These are phyloP conservation scores for Xerophyta viscosa DNA, from an alignment of 106 monocot species.

Conservation along the genomic window DNA sequence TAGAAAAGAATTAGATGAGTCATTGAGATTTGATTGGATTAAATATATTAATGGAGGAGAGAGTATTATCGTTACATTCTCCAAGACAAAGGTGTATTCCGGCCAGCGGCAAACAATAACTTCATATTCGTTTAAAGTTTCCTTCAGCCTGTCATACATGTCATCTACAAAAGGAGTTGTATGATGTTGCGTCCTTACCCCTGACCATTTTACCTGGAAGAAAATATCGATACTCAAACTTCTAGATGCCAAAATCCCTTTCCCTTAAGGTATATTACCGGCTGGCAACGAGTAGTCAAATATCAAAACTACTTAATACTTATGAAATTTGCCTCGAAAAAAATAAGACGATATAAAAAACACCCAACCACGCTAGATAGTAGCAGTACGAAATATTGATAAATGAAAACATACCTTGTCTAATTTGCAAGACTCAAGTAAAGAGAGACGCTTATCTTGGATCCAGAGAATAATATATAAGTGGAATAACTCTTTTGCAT, in stretches of 20 bases:
- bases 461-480: conserved; percentile 93
- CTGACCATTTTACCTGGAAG: conserved; percentile 95
- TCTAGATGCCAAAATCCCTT: no score
- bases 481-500: conserved; percentile 97
- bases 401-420: conserved; percentile 54
- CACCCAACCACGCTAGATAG: no score
- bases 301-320: no score
- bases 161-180: conserved; percentile 97
- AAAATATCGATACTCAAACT: no score
- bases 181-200: conserved; percentile 70
- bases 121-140: conserved; percentile 83
- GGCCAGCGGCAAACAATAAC: conserved; percentile 96
- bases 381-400: background rate
- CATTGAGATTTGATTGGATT: background rate
- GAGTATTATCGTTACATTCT: conserved; percentile 57
- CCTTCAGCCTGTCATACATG: conserved; percentile 81
- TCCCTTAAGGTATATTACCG: background rate
- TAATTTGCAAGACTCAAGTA: conserved; percentile 87
- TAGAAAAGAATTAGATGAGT: background rate
- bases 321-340: no score
- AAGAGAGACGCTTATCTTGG: conserved; percentile 75
- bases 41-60: background rate
- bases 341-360: no score
- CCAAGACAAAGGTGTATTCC: conserved; percentile 79
- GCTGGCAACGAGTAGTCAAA: background rate